A percentile compares a stretch with the other conserved stretches of the same genome.
Conservation (phyloP, 2,329 filamentous ascomycete species). For the Plectosphaerella cucumerina region DNA sequence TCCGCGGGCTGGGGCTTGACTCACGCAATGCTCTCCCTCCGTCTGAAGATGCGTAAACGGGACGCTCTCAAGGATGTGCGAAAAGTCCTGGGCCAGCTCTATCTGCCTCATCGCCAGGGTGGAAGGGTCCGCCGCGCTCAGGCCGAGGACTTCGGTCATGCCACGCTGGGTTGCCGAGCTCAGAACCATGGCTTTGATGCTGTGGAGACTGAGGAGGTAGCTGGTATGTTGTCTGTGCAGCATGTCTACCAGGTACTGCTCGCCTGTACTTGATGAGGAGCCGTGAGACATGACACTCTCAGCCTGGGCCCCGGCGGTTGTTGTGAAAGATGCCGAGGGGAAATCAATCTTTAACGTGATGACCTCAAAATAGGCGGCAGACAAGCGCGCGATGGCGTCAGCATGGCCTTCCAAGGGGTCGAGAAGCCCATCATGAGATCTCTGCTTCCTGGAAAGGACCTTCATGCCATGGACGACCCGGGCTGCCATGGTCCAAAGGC, state of each 20-base stretch:
- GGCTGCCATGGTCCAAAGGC: constrained; percentile 14
- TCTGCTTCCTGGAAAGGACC: neutral
- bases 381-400: neutral
- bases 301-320: neutral
- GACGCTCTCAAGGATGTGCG: constrained; percentile 1
- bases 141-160: constrained; percentile 1
- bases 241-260: neutral
- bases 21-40: constrained; percentile 5
- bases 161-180: neutral
- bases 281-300: neutral
- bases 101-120: constrained; percentile 7
- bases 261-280: neutral
- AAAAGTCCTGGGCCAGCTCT: constrained; percentile 3
- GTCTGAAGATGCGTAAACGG: constrained; percentile 6
- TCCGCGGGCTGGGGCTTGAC: neutral
- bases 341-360: neutral
- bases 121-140: neutral
- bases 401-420: neutral
- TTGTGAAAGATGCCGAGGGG: neutral
- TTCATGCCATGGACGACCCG: neutral
- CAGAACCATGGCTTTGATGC: constrained; percentile 1
- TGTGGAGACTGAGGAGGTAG: constrained; percentile 3
- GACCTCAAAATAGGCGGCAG: constrained; percentile 1
- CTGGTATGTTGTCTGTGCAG: neutral
- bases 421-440: neutral